phyloP scores from a whole-genome alignment of 78 protist species.

The Dictyostelium intermedium region DNA sequence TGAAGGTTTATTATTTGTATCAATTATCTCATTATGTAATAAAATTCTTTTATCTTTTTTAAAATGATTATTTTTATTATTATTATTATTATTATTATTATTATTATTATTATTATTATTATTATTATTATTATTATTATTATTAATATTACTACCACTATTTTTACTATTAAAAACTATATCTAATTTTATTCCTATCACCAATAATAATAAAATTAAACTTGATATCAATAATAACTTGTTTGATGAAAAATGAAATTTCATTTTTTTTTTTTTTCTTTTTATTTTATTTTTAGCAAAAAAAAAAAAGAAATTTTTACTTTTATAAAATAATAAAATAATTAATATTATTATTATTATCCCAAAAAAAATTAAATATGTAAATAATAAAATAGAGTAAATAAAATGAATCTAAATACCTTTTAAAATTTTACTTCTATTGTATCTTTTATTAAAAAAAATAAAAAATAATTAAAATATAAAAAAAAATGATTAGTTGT shows the following conservation, averaged over 20 bases:
- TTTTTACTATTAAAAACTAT: background rate
- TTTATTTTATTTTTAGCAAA: background rate
- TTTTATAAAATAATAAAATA: too few species aligned
- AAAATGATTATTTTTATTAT: background rate
- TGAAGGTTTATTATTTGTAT: background rate
- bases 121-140: background rate
- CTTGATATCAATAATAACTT: background rate
- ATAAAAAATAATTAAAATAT: too few species aligned
- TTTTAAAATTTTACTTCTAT: background rate
- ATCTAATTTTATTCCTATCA: background rate
- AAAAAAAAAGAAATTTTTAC: background rate
- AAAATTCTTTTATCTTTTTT: conserved; percentile 12
- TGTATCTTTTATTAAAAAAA: background rate
- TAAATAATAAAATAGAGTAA: too few species aligned
- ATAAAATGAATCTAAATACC: background rate
- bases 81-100: background rate
- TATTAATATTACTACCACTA: background rate
- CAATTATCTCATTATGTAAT: conserved; percentile 11
- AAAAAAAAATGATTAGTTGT: too few species aligned
- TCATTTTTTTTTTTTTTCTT: background rate
- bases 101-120: background rate
- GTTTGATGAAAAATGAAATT: background rate
- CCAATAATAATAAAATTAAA: background rate
- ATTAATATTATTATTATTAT: too few species aligned
- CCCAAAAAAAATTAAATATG: too few species aligned